Evolutionary conservation across 2,329 filamentous ascomycete genomes (phyloP).

Genomic region (Penicillium sp.): DNA sequence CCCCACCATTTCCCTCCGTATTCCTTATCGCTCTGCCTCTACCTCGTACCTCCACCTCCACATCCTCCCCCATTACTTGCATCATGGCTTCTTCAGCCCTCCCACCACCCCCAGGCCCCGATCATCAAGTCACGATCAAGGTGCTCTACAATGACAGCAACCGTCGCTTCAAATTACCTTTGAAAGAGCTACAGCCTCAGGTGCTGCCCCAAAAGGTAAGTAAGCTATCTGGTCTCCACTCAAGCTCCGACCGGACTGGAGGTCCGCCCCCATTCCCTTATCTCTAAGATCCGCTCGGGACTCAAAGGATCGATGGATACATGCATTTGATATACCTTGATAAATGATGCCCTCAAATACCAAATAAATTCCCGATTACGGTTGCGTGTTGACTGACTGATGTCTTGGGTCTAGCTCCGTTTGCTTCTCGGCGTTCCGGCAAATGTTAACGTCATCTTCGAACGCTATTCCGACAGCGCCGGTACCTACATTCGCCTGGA

Average conservation of each 20-base stretch:
- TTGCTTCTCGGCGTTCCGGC: conserved; percentile 65
- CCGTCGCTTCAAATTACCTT: conserved; percentile 83
- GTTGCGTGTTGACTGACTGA: conserved; percentile 15
- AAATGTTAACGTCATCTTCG: conserved; percentile 67
- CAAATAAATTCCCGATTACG: background rate
- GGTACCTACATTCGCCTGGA: conserved; percentile 78
- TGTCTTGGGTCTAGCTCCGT: conserved; percentile 61
- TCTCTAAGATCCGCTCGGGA: conserved; percentile 10
- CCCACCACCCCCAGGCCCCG: conserved; percentile 53
- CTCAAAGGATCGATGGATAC: background rate
- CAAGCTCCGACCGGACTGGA: conserved; percentile 34
- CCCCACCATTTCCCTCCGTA: background rate
- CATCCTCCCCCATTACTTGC: conserved; percentile 7
- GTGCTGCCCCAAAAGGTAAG: conserved; percentile 80
- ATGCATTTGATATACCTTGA: background rate
- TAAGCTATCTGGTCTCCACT: conserved; percentile 60
- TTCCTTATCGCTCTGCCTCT: conserved; percentile 14
- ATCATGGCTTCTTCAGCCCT: conserved; percentile 43
- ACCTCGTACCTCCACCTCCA: conserved; percentile 16
- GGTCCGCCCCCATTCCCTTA: conserved; percentile 22
- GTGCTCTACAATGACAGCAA: conserved; percentile 73
- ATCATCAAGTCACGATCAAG: conserved; percentile 83
- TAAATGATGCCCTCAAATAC: background rate
- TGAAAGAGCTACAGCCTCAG: conserved; percentile 76
- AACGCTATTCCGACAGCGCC: conserved; percentile 95